Evolutionary conservation across 2,329 filamentous ascomycete genomes (phyloP).

Genomic region (Aspergillus ustus): DNA sequence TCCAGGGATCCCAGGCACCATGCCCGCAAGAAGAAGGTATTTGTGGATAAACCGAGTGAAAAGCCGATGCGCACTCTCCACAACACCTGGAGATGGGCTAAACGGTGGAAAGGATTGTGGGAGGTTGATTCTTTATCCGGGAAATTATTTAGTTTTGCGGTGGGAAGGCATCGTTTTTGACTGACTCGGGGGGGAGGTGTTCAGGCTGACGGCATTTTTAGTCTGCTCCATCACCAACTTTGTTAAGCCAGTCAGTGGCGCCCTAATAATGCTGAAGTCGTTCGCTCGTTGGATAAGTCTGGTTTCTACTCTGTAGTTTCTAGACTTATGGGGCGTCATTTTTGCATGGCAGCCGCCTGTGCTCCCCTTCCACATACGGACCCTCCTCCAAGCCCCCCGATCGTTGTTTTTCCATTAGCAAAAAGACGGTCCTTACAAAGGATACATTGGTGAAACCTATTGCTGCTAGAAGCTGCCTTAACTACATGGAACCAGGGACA

Average conservation of each 20-base stretch:
- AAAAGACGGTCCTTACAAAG: not conserved
- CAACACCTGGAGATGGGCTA: conserved; percentile 11
- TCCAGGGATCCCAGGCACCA: conserved; percentile 38
- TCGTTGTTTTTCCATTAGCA: not conserved
- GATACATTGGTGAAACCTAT: not conserved
- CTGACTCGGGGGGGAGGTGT: not conserved
- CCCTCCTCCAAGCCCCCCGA: not conserved
- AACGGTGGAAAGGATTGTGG: conserved; percentile 6
- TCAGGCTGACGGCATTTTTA: conserved; percentile 12
- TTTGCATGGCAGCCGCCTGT: not conserved
- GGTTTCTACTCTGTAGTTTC: conserved; percentile 13
- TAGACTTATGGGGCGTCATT: not conserved
- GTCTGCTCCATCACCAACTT: not conserved
- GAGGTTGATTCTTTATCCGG: conserved; percentile 19
- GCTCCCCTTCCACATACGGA: not conserved
- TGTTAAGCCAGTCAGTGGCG: conserved; percentile 10
- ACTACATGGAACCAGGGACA: not conserved
- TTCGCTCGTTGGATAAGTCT: conserved; percentile 10
- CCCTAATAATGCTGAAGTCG: not conserved
- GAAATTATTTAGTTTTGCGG: conserved; percentile 1
- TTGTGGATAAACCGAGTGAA: not conserved
- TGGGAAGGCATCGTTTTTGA: not conserved
- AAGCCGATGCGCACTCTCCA: conserved; percentile 15
- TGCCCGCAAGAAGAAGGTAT: conserved; percentile 28
- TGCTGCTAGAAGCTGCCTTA: not conserved